Base-by-base conservation (phyloP, 2,329 filamentous ascomycete species). In the Sporothrix globosa region DNA sequence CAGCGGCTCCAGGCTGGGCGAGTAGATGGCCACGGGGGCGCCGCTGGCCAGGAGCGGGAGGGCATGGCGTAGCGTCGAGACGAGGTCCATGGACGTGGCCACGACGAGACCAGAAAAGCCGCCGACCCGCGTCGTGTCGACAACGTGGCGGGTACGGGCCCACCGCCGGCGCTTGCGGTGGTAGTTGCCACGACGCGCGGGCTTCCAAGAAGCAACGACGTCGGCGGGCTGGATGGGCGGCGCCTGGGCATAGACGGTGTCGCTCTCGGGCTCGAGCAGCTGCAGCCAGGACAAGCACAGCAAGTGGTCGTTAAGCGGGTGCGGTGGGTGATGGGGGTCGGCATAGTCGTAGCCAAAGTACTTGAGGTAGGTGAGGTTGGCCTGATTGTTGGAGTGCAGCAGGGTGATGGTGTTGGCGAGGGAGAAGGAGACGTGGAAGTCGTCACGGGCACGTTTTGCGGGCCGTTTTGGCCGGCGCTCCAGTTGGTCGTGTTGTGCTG, bases 201-300 rank as follows among this genome's bases (percentile, higher is more conserved):
- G 87, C 81, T 97, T 98, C 86, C 91, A 89, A 1, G 85, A 81
- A 0, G 87, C 82, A 1, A 98, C 82, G 30, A 86, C 85, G 19
- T 89, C 86, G 0, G 88, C 83, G 0, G 88, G 76, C 0, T 90
- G 83, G 0, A 81, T 77, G 0, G 87, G 83, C 0, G 93, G 91
- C 68, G 90, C 86, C 34, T 87, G 85, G 44, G 83, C 80, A 80
- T 97, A 97, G 4, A 91, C 88, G 0, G 87, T 85, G 79, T 98
- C 96, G 41, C 88, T 83, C 48, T 87, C 82, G 0, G 96, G 96
- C 30, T 91, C 86, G 19, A 97, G 82, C 5, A 99, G 87, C 80
- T 98, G 95, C 2, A 99, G 87, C 94, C 95, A 99, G 39, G 92
- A 95, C 41, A 98, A 83, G 5, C 91, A 88, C 76, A 95, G 90